phyloP scores from a whole-genome alignment of 192 early-diverging fungal species.

The Coemansia sp. region DNA sequence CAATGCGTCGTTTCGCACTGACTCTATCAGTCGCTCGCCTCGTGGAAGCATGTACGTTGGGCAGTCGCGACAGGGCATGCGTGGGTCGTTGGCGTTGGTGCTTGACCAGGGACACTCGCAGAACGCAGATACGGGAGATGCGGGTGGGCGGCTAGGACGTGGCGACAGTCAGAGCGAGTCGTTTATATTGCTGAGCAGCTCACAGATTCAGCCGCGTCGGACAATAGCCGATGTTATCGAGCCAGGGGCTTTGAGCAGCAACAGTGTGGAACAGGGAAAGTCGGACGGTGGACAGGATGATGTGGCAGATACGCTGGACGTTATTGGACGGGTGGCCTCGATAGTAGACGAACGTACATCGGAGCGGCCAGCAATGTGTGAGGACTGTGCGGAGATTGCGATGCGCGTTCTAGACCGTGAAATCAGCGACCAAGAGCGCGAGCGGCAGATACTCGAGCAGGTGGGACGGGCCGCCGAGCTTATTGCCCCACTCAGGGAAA shows the following conservation, averaged over 20 bases:
- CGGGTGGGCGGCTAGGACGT: too few species aligned
- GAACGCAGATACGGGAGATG: neutral
- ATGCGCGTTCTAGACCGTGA: slow-evolving; percentile 68
- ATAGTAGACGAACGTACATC: slow-evolving; percentile 72
- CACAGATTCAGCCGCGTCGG: slow-evolving; percentile 28
- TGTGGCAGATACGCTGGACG: slow-evolving; percentile 31
- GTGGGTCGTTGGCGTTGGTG: slow-evolving; percentile 37
- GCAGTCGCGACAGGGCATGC: slow-evolving; percentile 18
- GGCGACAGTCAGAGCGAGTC: slow-evolving; percentile 40
- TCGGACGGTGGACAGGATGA: slow-evolving; percentile 12
- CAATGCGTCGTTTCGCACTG: slow-evolving; percentile 36
- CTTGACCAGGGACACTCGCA: slow-evolving; percentile 7
- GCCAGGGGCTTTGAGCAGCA: neutral
- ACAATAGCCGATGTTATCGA: neutral
- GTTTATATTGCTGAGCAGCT: slow-evolving; percentile 48
- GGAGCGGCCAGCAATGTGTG: slow-evolving; percentile 82
- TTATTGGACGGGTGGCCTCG: slow-evolving; percentile 70
- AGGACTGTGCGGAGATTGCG: slow-evolving; percentile 86
- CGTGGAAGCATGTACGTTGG: too few species aligned
- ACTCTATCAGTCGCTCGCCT: slow-evolving; percentile 3
- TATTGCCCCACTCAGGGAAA: slow-evolving; percentile 18
- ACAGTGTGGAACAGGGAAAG: neutral
- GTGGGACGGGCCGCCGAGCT: slow-evolving; percentile 65
- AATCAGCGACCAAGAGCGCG: slow-evolving; percentile 66
- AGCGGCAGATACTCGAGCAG: slow-evolving; percentile 74